Base-by-base conservation (phyloP, 2,329 filamentous ascomycete species). In the Xylaria polymorpha region DNA sequence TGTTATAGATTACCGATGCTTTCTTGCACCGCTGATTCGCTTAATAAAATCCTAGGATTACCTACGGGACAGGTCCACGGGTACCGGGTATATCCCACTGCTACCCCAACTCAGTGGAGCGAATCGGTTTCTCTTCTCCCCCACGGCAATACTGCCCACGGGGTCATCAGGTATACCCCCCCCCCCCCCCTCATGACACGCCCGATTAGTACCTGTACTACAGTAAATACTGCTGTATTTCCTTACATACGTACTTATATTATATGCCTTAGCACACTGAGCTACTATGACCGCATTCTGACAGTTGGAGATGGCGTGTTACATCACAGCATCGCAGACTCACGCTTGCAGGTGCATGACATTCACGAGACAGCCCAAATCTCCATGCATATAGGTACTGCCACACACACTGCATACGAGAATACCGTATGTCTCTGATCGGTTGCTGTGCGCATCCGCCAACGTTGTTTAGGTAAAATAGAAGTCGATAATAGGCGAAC, bases 321-420 rank as follows among this genome's bases (percentile, higher is more conserved):
- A 58, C 62, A 50, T 58, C 14, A 25, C 57, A 53, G 43, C 50
- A 39, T 44, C 15, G 41, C 29, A 61, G 48, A n/a, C 55, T 35
- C n/a, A 14, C 39, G 22, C 39, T 15, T 41, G 55, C 37, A 55
- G 65, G 22, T 58, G 43, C 59, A 63, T 35, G 22, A 35, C 51
- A 37, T 53, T 37, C 22, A 29, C 58, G 20, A 32, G 46, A 43
- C 37, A 44, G 14, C 37, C 12, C n/a, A 12, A 14, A 32, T 44
- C 25, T 18, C 43, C 59, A 63, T 22, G 50, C 50, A 53, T 29
- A 41, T 20, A 29, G 25, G 32, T 58, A 20, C 35, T 48, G 32
- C 39, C 10, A 43, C 50, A 20, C 64, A 22, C 43, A 20, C 51
- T 62, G 43, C 58, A 58, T 67, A 57, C 25, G 37, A 35, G 43